Base-by-base conservation (phyloP, 345 rosid genomes). In the Brassica rapa region DNA sequence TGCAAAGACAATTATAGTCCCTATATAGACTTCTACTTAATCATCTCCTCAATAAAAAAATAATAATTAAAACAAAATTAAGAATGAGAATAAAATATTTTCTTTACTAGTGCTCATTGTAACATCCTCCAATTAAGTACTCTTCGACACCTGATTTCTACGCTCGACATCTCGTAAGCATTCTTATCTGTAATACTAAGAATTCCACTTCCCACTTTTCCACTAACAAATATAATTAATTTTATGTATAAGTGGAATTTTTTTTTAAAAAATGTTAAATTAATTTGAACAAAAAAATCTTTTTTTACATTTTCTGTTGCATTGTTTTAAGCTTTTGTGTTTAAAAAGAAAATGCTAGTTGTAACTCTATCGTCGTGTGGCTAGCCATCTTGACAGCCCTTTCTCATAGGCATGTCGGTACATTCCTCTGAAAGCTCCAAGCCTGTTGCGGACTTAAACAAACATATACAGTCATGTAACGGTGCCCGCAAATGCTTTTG, bases 1-100 rank as follows among this genome's bases (percentile, higher is more conserved):
- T 37, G 3, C 70, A 15, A 70, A 30, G 14, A 23, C 30, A 33
- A 10, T 27, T 72, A 27, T 72, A 49, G 21, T 71, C 66, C 37
- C 25, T 72, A 41, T 78, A 66, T 59, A 78, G 71, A 19, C 15
- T 56, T 24, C 68, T 53, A 62, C 51, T 16, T 3, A 15, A 15
- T 5, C 59, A 25, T 56, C 14, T 57, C n/a, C 39, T 30, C 19
- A 8, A 3, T 49, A 19, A 23, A 9, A 56, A 70, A 69, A 10
- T 15, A 6, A 15, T 39, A 25, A 57, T 14, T 24, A 7, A 4
- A 15, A 25, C 0, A 72, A 64, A 56, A 12, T 1, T 1, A 29
- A 78, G 6, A 71, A 81, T 76, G 83, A 76, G 71, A 69, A 62
- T 39, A 7, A 39, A 68, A 55, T 63, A 74, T 70, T 70, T 46